Evolutionary conservation across 2,329 filamentous ascomycete genomes (phyloP), one percentile per base, ranked within the genome.

Genomic region (Aspergillus ustus): DNA sequence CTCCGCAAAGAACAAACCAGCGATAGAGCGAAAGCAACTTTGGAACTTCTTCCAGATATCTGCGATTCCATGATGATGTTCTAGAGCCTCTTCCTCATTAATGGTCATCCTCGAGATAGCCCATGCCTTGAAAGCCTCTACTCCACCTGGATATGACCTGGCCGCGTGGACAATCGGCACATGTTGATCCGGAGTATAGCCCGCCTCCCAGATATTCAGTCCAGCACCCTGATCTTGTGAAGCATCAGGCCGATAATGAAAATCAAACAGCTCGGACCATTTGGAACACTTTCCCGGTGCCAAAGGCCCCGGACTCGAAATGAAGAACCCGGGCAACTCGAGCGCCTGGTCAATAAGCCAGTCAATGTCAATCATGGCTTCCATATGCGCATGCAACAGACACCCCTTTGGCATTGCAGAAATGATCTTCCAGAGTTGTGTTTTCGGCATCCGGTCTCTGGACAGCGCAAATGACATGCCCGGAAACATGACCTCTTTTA

Each of bases 381-480:
- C 61, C 61, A 63, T 63, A n/a, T 63, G 61, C 8, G 61, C 61
- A 29, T 63, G 61, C 50, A 63, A 17, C 15, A 63, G 61, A 55
- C 49, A 63, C 4, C 61, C 61, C 44, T 63, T 63, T 4, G 61
- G 61, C 61, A 63, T 63, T 4, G 57, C 61, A 1, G 52, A 7
- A 31, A 63, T 34, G 45, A 63, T 60, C 31, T 46, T 60, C 57
- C 57, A 63, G 25, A 63, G 15, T 29, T 43, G 37, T 1, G 61
- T 63, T 11, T 53, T 43, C 37, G 57, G 25, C 61, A 63, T 63
- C 15, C 48, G 52, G 15, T 54, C 53, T 13, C 57, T 49, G 4
- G 61, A 63, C 52, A 63, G 15, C 2, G 53, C 44, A 46, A 63
- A 63, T 2, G 61, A 60, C 57, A 63, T 63, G 19, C 61, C 61